Evolutionary conservation across 2,329 filamentous ascomycete genomes (phyloP).

Genomic region (Sphaceloma murrayae): DNA sequence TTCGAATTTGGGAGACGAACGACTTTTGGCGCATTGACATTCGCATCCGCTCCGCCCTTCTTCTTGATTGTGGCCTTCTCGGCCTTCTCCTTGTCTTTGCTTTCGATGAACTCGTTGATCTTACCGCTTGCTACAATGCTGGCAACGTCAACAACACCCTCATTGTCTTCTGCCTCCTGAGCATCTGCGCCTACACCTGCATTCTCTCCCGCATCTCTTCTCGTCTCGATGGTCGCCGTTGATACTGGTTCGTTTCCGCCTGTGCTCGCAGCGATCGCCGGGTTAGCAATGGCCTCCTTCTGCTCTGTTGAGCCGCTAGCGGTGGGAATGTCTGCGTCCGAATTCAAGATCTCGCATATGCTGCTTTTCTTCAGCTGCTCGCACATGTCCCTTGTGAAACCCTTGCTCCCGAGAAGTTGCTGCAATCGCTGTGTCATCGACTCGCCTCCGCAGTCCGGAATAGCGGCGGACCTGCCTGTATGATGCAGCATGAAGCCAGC

Average conservation of each 20-base stretch:
- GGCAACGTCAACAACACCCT: constrained; percentile 76
- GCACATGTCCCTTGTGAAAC: constrained; percentile 53
- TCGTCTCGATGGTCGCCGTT: constrained; percentile 36
- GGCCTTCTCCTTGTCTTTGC: constrained; percentile 63
- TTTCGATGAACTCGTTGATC: constrained; percentile 67
- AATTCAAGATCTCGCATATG: constrained; percentile 52
- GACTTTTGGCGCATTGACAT: constrained; percentile 51
- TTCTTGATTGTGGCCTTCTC: constrained; percentile 55
- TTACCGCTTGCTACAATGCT: constrained; percentile 73
- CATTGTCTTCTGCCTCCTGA: constrained; percentile 46
- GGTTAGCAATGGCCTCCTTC: constrained; percentile 32
- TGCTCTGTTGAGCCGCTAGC: constrained; percentile 19
- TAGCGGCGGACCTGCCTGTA: constrained; percentile 50
- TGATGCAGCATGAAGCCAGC: constrained; percentile 71
- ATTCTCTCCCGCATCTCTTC: constrained; percentile 45
- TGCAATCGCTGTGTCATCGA: constrained; percentile 68
- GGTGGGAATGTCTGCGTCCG: constrained; percentile 45
- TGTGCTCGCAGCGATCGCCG: constrained; percentile 48
- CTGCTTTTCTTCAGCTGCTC: constrained; percentile 55
- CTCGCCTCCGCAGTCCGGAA: constrained; percentile 70
- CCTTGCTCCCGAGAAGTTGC: constrained; percentile 52
- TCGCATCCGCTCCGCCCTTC: constrained; percentile 41
- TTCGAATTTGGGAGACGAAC: constrained; percentile 62
- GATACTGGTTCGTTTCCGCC: constrained; percentile 36
- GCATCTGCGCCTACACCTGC: constrained; percentile 46